Evolutionary conservation across 2,329 filamentous ascomycete genomes (phyloP).

Genomic region (Dothistroma pini): DNA sequence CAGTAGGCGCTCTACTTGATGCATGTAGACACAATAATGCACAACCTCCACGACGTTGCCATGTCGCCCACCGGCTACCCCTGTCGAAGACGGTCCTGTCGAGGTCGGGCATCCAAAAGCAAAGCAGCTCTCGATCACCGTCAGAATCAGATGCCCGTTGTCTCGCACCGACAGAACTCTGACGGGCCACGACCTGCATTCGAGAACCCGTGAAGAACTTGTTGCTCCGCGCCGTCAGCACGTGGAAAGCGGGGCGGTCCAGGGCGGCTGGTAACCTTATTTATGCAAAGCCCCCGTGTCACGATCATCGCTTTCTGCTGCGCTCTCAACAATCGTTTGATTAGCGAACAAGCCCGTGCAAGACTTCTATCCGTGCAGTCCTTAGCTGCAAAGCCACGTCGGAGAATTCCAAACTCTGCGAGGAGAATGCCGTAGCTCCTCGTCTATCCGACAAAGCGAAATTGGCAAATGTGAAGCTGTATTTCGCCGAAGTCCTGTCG

Average conservation of each 20-base stretch:
- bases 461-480: neutral
- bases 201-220: neutral
- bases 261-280: neutral
- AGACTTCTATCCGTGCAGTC: neutral
- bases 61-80: neutral
- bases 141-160: neutral
- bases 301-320: too few species aligned
- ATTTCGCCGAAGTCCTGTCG: neutral
- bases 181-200: neutral
- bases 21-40: neutral
- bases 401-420: neutral
- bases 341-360: neutral
- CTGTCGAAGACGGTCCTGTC: neutral
- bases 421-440: neutral
- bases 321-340: too few species aligned
- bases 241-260: neutral
- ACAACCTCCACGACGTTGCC: neutral
- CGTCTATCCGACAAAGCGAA: neutral
- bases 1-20: neutral
- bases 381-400: neutral
- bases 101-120: neutral
- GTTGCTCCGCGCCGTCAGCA: neutral
- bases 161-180: neutral
- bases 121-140: neutral
- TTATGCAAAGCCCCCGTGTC: neutral